phyloP scores from a whole-genome alignment of 306 rosid genomes.

The Fragaria ananassa region DNA sequence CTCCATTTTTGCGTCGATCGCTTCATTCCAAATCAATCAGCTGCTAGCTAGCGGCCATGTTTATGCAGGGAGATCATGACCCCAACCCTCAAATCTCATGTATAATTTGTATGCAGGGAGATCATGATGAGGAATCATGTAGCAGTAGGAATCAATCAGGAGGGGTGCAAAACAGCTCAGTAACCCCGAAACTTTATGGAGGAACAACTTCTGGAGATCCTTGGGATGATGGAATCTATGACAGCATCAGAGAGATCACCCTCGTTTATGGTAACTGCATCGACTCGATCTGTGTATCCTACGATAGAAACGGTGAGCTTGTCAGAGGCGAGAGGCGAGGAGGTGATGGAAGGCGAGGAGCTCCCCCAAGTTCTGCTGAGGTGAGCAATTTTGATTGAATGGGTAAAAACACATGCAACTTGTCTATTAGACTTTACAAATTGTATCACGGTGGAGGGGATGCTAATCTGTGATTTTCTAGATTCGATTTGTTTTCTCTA shows the following conservation, averaged over 20 bases:
- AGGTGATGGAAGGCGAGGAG: not conserved
- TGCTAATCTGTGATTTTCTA: too few relatives aligned
- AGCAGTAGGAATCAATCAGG: not conserved
- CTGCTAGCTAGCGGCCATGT: not conserved
- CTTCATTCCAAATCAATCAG: not conserved
- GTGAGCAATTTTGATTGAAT: too few relatives aligned
- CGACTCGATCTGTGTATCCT: not conserved
- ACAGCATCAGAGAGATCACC: not conserved
- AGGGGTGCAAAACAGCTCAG: not conserved
- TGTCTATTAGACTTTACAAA: too few relatives aligned
- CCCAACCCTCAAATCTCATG: not conserved
- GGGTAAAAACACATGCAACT: too few relatives aligned
- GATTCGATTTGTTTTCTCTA: too few relatives aligned
- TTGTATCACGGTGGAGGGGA: too few relatives aligned
- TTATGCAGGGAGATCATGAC: too few relatives aligned
- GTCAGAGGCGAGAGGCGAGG: not conserved
- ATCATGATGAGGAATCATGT: not conserved
- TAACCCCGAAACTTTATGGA: not conserved
- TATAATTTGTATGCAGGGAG: not conserved
- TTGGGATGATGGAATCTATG: not conserved
- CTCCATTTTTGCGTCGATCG: not conserved
- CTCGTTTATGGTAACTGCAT: not conserved
- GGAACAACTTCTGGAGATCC: not conserved
- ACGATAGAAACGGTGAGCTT: not conserved
- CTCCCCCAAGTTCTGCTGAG: too few relatives aligned